Evolutionary conservation across 2,329 filamentous ascomycete genomes (phyloP).

Genomic region (Magnaporthiopsis rhizophila): DNA sequence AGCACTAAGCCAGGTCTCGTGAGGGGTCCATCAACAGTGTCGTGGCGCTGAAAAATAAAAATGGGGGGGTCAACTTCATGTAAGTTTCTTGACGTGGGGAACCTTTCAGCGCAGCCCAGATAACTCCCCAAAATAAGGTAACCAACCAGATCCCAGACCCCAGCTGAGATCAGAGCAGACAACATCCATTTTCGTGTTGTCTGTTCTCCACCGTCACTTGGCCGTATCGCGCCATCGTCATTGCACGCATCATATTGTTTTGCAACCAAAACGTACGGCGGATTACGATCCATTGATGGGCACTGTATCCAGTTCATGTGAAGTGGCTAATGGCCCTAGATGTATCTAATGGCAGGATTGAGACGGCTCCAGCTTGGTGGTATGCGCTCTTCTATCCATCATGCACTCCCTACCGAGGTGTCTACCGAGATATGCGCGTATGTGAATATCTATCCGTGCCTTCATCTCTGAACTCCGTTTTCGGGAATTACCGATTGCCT

Average conservation of each 20-base stretch:
- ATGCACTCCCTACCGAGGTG: not conserved
- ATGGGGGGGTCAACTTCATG: not conserved
- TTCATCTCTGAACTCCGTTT: not conserved
- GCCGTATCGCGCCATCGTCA: too few species aligned
- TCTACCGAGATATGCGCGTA: not conserved
- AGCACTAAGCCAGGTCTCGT: not conserved
- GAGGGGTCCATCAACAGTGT: not conserved
- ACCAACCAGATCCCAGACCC: not conserved
- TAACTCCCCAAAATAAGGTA: not conserved
- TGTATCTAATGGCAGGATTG: not conserved
- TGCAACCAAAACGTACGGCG: too few species aligned
- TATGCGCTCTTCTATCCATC: not conserved
- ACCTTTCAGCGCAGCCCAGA: not conserved
- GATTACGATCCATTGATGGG: too few species aligned
- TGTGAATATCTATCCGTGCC: not conserved
- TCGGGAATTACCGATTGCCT: not conserved
- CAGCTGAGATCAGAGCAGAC: not conserved
- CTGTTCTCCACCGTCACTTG: too few species aligned
- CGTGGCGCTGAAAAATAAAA: not conserved
- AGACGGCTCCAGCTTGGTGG: not conserved
- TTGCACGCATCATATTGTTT: too few species aligned
- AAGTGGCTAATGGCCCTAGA: not conserved
- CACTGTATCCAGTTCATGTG: too few species aligned
- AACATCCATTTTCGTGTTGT: too few species aligned
- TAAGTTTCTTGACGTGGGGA: not conserved